Evolutionary conservation across 2,329 filamentous ascomycete species (phyloP).

Genomic region (Nemania sp.): DNA sequence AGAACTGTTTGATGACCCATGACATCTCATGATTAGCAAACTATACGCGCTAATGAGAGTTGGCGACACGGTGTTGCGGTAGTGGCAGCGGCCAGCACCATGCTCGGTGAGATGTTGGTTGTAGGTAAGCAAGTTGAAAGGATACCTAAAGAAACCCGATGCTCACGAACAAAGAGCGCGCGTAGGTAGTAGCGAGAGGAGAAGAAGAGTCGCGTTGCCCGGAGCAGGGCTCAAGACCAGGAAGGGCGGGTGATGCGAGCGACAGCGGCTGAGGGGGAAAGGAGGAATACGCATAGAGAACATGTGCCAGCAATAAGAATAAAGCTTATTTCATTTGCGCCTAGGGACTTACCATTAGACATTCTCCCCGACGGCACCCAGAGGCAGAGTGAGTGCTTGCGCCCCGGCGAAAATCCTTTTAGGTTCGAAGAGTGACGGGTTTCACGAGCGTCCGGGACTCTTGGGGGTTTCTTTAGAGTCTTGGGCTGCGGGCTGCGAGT

Average conservation of each 20-base stretch:
- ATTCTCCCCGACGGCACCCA: conserved; percentile 19
- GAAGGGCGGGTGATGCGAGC: background rate
- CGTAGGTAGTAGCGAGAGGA: background rate
- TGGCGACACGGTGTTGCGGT: conserved; percentile 9
- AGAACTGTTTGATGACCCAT: conserved; percentile 48
- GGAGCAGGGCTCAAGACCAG: background rate
- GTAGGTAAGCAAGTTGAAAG: background rate
- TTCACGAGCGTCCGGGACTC: conserved; percentile 26
- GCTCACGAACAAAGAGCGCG: conserved; percentile 21
- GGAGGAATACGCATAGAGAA: conserved; percentile 11
- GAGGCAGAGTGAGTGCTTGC: conserved; percentile 6
- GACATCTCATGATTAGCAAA: conserved; percentile 48
- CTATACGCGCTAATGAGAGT: conserved; percentile 23
- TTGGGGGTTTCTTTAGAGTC: conserved; percentile 25
- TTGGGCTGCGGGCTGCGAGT: conserved; percentile 20
- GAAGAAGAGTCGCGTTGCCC: background rate
- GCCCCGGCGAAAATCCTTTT: conserved; percentile 26
- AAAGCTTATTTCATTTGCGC: conserved; percentile 23
- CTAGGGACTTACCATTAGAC: conserved; percentile 33
- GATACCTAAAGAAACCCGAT: background rate
- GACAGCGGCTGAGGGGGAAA: background rate
- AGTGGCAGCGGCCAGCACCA: conserved; percentile 19
- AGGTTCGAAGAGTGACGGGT: conserved; percentile 17
- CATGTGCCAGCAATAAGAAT: conserved; percentile 9
- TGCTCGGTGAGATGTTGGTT: conserved; percentile 10